A percentile compares a stretch with the other conserved stretches of the same genome.
Conservation (phyloP, 1,284 basidiomycete genomes). For the Abortiporus biennis region DNA sequence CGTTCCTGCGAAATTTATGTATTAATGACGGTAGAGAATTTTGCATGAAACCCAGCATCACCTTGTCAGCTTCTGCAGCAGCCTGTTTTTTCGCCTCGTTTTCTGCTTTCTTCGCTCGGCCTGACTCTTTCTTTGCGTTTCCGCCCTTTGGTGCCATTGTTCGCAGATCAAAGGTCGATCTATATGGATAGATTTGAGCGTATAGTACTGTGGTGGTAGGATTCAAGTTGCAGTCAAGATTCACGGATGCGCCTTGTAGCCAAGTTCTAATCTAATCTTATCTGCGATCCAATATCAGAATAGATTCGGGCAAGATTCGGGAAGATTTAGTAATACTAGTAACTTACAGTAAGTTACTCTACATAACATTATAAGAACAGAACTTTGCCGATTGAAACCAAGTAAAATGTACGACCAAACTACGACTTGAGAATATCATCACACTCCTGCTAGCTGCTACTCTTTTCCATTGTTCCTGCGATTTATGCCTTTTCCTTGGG, state of each 20-base stretch:
- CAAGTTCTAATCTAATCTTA: conserved; percentile 3
- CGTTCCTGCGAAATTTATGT: conserved; percentile 44
- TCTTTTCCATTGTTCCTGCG: not conserved
- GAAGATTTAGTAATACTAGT: no score
- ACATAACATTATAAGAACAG: no score
- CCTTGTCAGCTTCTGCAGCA: conserved; percentile 53
- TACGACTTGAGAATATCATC: no score
- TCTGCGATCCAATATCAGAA: not conserved
- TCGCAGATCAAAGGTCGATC: not conserved
- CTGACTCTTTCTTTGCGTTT: conserved; percentile 87
- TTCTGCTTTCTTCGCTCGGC: conserved; percentile 88
- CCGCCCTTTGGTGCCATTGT: conserved; percentile 79
- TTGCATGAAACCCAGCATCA: conserved; percentile 20
- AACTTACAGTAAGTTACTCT: no score
- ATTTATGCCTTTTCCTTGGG: no score
- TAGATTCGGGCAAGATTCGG: no score
- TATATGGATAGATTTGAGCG: not conserved
- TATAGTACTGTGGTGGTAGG: no score
- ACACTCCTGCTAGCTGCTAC: not conserved
- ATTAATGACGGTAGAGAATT: not conserved
- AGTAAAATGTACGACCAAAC: no score
- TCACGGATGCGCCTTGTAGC: not conserved
- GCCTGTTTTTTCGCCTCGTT: conserved; percentile 79
- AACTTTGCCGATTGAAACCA: no score
- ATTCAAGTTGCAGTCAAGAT: not conserved